Conservation (phyloP, 352 stramenopile genomes). For the Elongisporangium anandrum region DNA sequence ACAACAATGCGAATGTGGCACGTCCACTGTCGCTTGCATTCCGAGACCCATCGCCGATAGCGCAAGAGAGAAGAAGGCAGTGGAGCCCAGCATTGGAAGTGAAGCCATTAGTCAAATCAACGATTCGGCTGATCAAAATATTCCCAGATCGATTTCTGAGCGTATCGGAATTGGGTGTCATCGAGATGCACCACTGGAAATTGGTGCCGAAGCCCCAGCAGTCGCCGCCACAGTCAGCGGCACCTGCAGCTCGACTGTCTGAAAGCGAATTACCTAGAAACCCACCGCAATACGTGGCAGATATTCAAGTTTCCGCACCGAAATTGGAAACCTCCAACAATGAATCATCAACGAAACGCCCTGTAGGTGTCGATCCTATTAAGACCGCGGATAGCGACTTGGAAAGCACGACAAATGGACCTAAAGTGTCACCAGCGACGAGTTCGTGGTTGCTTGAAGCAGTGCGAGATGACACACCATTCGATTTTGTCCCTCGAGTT, state of each 20-base stretch:
- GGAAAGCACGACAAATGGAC: slow-evolving; percentile 5
- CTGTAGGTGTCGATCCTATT: not conserved
- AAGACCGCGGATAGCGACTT: slow-evolving; percentile 6
- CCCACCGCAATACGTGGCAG: slow-evolving; percentile 10
- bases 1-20: slow-evolving; percentile 22
- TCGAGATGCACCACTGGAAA: slow-evolving; percentile 87
- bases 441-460: slow-evolving; percentile 74
- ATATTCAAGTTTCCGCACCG: not conserved
- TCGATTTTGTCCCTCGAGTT: slow-evolving; percentile 77
- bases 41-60: slow-evolving; percentile 40
- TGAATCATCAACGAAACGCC: not conserved
- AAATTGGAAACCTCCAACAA: not conserved
- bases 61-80: slow-evolving; percentile 50
- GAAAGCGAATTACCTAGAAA: slow-evolving; percentile 6
- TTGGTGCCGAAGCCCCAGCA: slow-evolving; percentile 48
- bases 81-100: slow-evolving; percentile 61
- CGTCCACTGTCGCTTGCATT: slow-evolving; percentile 64
- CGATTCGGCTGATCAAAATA: slow-evolving; percentile 65
- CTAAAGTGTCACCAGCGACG: slow-evolving; percentile 6
- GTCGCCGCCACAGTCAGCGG: slow-evolving; percentile 4
- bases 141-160: slow-evolving; percentile 72
- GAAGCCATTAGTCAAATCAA: slow-evolving; percentile 51
- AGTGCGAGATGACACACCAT: slow-evolving; percentile 62
- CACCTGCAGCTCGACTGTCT: slow-evolving; percentile 4
- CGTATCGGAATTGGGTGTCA: slow-evolving; percentile 78